These are phyloP conservation scores for Blepharisma undulans DNA, from an alignment of 169 alveolate genomes.

Conservation along the genomic window DNA sequence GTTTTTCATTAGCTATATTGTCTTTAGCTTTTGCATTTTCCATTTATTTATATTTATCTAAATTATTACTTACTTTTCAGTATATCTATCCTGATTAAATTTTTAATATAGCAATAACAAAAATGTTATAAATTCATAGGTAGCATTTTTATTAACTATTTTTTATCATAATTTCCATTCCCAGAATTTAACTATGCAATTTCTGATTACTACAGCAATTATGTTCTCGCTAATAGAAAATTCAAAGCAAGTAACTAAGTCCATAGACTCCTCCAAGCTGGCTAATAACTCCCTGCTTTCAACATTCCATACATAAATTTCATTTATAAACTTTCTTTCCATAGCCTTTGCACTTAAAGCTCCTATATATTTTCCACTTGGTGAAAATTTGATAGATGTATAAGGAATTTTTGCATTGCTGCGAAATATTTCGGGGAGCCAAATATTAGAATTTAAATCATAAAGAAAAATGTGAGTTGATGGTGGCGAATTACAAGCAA, in stretches of 20 bases:
- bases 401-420: neutral
- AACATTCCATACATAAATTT: neutral
- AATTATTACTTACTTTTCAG: too few species aligned
- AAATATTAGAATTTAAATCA: neutral
- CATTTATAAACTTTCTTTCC: neutral
- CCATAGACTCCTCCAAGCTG: neutral
- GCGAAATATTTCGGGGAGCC: neutral
- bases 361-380: neutral
- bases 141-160: too few species aligned
- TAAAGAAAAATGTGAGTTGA: neutral
- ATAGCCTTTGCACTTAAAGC: neutral
- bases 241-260: neutral
- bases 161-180: neutral
- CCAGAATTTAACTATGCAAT: neutral
- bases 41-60: too few species aligned
- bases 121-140: too few species aligned
- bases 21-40: too few species aligned
- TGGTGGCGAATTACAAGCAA: neutral
- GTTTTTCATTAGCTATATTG: too few species aligned
- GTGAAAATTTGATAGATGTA: neutral
- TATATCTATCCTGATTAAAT: too few species aligned
- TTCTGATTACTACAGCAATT: neutral
- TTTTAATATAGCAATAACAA: too few species aligned
- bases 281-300: neutral
- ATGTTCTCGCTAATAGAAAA: neutral